These are phyloP conservation scores for Mucor circinelloides DNA, from an alignment of 371 early-diverging fungal species.

Conservation along the genomic window DNA sequence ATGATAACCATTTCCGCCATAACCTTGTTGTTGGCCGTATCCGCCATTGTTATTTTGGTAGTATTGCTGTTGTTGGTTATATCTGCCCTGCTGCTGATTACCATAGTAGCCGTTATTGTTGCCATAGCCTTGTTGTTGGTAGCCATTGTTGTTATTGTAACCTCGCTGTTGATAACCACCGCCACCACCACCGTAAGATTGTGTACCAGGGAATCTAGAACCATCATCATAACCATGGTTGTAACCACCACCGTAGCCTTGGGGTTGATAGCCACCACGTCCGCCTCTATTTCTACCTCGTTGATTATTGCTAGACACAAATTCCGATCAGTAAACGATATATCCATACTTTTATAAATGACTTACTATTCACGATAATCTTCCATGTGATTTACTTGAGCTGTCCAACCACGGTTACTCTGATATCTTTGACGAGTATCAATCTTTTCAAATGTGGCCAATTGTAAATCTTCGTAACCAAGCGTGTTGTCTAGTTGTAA, in stretches of 20 bases:
- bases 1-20: conserved; percentile 14
- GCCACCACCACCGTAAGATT: conserved; percentile 8
- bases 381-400: conserved; percentile 50
- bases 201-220: conserved; percentile 16
- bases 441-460: conserved; percentile 54
- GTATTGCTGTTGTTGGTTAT: conserved; percentile 6
- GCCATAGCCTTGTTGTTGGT: conserved; percentile 3
- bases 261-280: conserved; percentile 28
- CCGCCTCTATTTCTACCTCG: conserved; percentile 17
- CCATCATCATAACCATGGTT: conserved; percentile 23
- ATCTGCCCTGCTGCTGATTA: conserved; percentile 7
- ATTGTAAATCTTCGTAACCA: conserved; percentile 56
- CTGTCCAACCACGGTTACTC: conserved; percentile 40
- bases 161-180: conserved; percentile 22
- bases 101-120: conserved; percentile 15
- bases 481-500: conserved; percentile 51
- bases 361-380: conserved; percentile 48
- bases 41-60: conserved; percentile 12
- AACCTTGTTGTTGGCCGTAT: not conserved
- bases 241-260: conserved; percentile 35
- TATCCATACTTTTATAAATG: not conserved
- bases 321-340: not conserved
- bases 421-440: conserved; percentile 29
- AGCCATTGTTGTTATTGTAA: conserved; percentile 4
- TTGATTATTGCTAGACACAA: conserved; percentile 20